Base-by-base conservation (phyloP, 345 rosid genomes). In the Lagerstroemia speciosa region DNA sequence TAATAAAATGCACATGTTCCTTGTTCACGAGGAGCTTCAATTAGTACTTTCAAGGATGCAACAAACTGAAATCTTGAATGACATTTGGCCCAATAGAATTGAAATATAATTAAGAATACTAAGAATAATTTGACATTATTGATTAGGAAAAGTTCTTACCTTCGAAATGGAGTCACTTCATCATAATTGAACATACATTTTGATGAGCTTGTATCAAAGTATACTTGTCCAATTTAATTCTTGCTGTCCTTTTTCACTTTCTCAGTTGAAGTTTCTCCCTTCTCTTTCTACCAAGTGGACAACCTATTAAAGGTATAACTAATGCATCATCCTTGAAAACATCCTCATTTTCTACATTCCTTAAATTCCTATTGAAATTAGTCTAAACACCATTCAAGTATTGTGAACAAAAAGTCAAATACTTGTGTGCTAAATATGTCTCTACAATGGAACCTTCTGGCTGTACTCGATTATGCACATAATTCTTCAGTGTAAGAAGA, bases 351-450 rank as follows among this genome's bases (percentile, higher is more conserved):
- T n/a, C n/a, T n/a, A n/a, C n/a, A n/a, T n/a, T n/a, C n/a, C n/a
- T n/a, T n/a, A n/a, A n/a, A n/a, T n/a, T n/a, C n/a, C n/a, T n/a
- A n/a, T n/a, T n/a, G n/a, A n/a, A n/a, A 3, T 8, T 27, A 6
- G 15, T 8, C 30, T 58, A 22, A n/a, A 10, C 31, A 15, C 15
- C 32, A 29, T 4, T 22, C 2, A 24, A 24, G 31, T n/a, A 11
- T 58, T 58, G 27, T 20, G 63, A 38, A 38, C 63, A 26, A 58
- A 74, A 64, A 3, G 38, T 40, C 5, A 65, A 26, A 2, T 57
- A 64, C 29, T 74, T 69, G n/a, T 74, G 14, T 15, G 45, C 61
- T 5, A 63, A 33, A 34, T 73, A 73, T 0, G 63, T 62, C 45
- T 73, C 31, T 7, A 36, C 43, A 37, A 73, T 67, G 14, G 33